Percentiles rank a stretch among this genome's conserved stretches.
Evolutionary conservation across 2,329 filamentous ascomycete species (phyloP).

Genomic region (Coniochaeta pulveracea): DNA sequence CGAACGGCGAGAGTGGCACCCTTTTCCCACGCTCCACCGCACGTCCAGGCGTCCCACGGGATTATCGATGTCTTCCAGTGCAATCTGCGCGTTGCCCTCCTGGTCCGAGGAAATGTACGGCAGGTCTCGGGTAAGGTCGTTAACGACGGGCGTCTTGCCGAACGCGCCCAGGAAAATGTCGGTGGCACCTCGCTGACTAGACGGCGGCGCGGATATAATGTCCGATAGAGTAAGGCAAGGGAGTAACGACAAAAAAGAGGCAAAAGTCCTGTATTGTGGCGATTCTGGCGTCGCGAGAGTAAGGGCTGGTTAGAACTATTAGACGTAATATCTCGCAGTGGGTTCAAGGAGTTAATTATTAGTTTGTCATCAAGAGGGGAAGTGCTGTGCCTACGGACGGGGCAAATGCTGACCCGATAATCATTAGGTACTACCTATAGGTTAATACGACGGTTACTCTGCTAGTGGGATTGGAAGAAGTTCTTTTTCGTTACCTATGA

Average conservation of each 20-base stretch:
- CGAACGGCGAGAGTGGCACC: not conserved
- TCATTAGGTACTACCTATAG: no score
- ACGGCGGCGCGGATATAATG: not conserved
- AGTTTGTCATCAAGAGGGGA: not conserved
- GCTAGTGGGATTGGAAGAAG: no score
- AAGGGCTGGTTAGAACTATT: not conserved
- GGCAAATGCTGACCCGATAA: no score
- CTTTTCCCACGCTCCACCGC: conserved; percentile 1
- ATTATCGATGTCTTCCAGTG: conserved; percentile 1
- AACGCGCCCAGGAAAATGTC: not conserved
- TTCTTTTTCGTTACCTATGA: no score
- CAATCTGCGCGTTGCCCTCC: conserved; percentile 1
- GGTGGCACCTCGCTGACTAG: not conserved
- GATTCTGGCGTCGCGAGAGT: not conserved
- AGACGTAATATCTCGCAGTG: not conserved
- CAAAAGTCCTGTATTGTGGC: conserved; percentile 1
- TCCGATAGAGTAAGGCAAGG: not conserved
- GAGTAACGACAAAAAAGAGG: not conserved
- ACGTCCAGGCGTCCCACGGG: conserved; percentile 1
- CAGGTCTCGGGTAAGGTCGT: conserved; percentile 2
- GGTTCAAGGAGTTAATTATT: not conserved
- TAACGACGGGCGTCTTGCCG: conserved; percentile 1
- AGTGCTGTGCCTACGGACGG: not conserved
- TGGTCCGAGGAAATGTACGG: conserved; percentile 1
- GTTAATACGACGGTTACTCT: no score